Evolutionary conservation across 331 rosid species (phyloP).

Genomic region (Phaseolus coccineus): DNA sequence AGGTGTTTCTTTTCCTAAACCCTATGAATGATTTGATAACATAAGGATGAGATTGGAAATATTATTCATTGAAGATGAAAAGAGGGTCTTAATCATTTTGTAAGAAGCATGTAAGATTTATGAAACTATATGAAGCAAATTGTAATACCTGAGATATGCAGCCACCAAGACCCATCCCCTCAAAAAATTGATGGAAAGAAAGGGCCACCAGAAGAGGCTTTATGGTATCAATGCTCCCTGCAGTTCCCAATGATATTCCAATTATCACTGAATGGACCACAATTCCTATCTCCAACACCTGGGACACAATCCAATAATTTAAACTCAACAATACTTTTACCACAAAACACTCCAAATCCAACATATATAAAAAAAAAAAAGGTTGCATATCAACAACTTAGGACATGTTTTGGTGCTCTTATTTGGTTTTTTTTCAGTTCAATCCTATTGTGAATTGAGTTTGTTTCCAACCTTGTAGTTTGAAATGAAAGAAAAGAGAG

Average conservation of each 20-base stretch:
- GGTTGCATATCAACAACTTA: neutral
- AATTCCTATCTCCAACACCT: conserved; percentile 87
- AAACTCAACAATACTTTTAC: neutral
- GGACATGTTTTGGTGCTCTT: neutral
- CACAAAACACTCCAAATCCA: neutral
- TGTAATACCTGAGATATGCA: conserved; percentile 76
- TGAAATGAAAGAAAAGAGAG: neutral
- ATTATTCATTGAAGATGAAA: neutral
- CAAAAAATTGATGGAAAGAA: conserved; percentile 91
- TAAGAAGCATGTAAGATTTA: neutral
- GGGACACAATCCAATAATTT: conserved; percentile 6
- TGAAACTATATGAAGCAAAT: conserved; percentile 2
- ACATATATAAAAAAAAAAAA: neutral
- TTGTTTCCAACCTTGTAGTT: neutral
- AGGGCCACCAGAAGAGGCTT: conserved; percentile 74
- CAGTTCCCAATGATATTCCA: conserved; percentile 74
- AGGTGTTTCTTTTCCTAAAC: neutral
- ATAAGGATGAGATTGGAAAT: no score
- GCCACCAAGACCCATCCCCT: conserved; percentile 91
- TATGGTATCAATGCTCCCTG: conserved; percentile 59
- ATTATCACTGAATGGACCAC: conserved; percentile 86
- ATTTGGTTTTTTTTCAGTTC: neutral
- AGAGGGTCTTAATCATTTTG: neutral
- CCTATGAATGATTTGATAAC: neutral
- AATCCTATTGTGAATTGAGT: neutral